These are phyloP conservation scores for Immersiporthe knoxdaviesiana DNA, from an alignment of 2,329 filamentous ascomycete species.

Conservation along the genomic window DNA sequence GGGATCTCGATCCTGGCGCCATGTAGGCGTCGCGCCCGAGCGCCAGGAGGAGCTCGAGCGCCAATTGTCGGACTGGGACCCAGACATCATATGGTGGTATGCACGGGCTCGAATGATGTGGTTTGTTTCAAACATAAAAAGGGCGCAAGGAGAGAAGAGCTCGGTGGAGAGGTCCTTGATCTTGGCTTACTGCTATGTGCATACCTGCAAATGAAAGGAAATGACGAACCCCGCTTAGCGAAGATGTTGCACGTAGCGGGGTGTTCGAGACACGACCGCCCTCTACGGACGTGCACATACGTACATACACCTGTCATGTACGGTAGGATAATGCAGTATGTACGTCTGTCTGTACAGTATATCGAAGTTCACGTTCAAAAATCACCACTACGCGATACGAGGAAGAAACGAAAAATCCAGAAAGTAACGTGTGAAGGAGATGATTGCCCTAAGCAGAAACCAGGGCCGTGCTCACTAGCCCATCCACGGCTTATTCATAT, in stretches of 20 bases:
- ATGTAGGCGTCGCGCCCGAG: neutral
- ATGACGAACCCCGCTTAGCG: neutral
- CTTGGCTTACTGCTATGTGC: neutral
- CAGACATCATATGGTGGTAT: neutral
- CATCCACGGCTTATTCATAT: neutral
- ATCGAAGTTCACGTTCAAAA: no score
- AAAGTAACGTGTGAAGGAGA: neutral
- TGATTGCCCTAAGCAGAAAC: neutral
- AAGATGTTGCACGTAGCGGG: neutral
- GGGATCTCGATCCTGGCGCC: neutral
- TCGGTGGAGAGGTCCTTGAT: neutral
- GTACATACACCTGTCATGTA: neutral
- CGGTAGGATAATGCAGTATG: no score
- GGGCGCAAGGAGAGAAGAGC: neutral
- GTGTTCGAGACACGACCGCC: neutral
- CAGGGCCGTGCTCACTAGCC: neutral
- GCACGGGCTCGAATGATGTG: neutral
- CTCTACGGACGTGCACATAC: neutral
- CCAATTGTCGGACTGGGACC: neutral
- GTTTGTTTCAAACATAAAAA: neutral
- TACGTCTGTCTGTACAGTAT: no score
- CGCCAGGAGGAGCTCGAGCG: neutral
- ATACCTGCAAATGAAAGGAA: neutral
- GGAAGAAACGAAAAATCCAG: neutral
- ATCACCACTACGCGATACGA: neutral